Evolutionary conservation across 2,329 filamentous ascomycete genomes (phyloP).

Genomic region (Gnomoniopsis sp.): DNA sequence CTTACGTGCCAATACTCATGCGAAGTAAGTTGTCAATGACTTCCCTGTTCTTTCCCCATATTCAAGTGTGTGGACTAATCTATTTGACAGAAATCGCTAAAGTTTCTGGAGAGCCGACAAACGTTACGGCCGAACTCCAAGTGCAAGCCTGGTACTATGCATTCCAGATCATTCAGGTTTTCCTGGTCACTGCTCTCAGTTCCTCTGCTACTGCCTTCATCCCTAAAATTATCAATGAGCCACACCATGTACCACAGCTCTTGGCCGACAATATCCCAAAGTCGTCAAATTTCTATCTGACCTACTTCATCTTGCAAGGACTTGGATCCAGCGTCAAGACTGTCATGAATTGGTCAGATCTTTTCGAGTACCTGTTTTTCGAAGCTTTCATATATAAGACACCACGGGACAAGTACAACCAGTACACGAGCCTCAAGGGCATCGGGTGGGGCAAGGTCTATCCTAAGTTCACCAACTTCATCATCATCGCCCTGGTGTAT

Average conservation of each 20-base stretch:
- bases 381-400: constrained; percentile 71
- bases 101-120: constrained; percentile 66
- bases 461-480: constrained; percentile 71
- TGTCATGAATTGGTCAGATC: constrained; percentile 67
- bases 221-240: constrained; percentile 55
- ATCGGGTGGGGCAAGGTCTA: constrained; percentile 76
- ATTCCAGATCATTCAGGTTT: constrained; percentile 80
- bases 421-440: constrained; percentile 66
- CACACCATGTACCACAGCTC: constrained; percentile 49
- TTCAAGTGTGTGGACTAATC: constrained; percentile 16
- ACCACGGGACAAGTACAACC: constrained; percentile 72
- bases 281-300: constrained; percentile 74
- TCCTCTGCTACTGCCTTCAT: constrained; percentile 67
- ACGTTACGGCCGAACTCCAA: constrained; percentile 69
- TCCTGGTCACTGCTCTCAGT: constrained; percentile 75
- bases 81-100: constrained; percentile 58
- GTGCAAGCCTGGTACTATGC: constrained; percentile 78
- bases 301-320: constrained; percentile 25
- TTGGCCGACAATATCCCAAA: constrained; percentile 64
- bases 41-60: background rate
- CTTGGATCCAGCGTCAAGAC: constrained; percentile 52
- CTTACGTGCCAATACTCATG: constrained; percentile 66
- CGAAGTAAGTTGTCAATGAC: constrained; percentile 49
- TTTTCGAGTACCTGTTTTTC: constrained; percentile 45
- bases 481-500: constrained; percentile 73